These are phyloP conservation scores for Aspergillus baeticus DNA, from an alignment of 495 filamentous ascomycete species.

Conservation along the genomic window DNA sequence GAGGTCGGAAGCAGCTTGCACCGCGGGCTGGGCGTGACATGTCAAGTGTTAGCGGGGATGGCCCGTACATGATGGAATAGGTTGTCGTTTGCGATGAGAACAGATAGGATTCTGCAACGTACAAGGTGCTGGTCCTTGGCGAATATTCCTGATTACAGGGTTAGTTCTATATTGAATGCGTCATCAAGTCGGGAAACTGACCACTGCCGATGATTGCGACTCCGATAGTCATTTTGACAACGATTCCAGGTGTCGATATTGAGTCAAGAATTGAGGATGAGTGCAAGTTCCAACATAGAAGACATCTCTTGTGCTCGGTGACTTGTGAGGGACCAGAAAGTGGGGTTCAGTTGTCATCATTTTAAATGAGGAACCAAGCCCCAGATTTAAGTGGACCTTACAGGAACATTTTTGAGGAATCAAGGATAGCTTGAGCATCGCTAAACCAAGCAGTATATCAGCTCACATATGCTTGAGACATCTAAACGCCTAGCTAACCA, in stretches of 20 bases:
- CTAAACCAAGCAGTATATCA: too few relatives aligned
- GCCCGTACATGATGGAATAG: not conserved
- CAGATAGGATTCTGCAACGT: slow-evolving; percentile 1
- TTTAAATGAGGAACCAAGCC: too few relatives aligned
- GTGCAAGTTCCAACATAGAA: not conserved
- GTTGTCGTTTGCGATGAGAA: not conserved
- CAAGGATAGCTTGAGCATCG: too few relatives aligned
- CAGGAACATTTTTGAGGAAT: too few relatives aligned
- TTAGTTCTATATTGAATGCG: not conserved
- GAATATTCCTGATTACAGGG: slow-evolving; percentile 44
- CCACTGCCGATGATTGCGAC: slow-evolving; percentile 71
- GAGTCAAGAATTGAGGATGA: not conserved
- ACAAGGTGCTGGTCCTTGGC: slow-evolving; percentile 44
- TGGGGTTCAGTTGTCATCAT: not conserved
- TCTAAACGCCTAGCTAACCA: too few relatives aligned
- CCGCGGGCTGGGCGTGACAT: slow-evolving; percentile 43
- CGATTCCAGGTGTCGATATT: not conserved
- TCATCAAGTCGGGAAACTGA: slow-evolving; percentile 34
- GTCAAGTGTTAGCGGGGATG: not conserved
- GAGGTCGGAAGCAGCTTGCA: slow-evolving; percentile 44
- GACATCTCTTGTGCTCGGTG: not conserved
- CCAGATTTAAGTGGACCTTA: too few relatives aligned
- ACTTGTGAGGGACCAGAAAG: not conserved
- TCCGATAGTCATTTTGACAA: slow-evolving; percentile 41
- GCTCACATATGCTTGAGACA: too few relatives aligned